Evolutionary conservation across 129 eudicot species (phyloP), one percentile per base, ranked within the genome.

Genomic region (Arctium lappa): DNA sequence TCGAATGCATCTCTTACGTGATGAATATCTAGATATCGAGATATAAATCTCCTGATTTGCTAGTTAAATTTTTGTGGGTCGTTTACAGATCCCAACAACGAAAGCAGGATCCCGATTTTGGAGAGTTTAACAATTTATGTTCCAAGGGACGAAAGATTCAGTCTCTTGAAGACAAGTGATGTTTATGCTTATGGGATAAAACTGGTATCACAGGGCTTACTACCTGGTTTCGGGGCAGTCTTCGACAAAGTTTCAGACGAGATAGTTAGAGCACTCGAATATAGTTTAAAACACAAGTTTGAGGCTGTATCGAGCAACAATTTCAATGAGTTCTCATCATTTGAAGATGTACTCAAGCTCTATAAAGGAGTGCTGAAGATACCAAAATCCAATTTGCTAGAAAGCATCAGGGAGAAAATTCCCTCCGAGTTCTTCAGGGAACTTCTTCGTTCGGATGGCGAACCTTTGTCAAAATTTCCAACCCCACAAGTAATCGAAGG

Each of bases 401-500:
- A 92, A 44, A 62, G 84, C 22, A 22, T 92, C 16, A 79, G 82
- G 85, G 88, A 92, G 72, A 82, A 56, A 76, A 84, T 90, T 36
- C 94, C 97, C 1, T 81, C 63, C 1, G 97, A 95, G 73, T 76
- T 91, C 81, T 65, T 95, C 32, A 90, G 81, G 87, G 92, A 89
- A 73, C 86, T 95, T 27, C 70, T 91, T 50, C 91, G 87, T 27
- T 77, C 86, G 5, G 99, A 95, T 86, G 92, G 94, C 16, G 95
- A 90, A 44, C 88, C 85, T 13, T 77, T 79, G 32, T 60, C 87
- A 68, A 95, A 91, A 60, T 93, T 88, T 82, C 99, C 98, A 16
- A 10, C 80, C 81, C 99, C 99, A 38, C 92, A 86, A 85, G 89
- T 93, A 32, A 91, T 95, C 74, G 42, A 88, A 91, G 98, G 99